Evolutionary conservation across 208 protist genomes (phyloP), one percentile per base, ranked within the genome.

Genomic region (Crithidia mellificae): DNA sequence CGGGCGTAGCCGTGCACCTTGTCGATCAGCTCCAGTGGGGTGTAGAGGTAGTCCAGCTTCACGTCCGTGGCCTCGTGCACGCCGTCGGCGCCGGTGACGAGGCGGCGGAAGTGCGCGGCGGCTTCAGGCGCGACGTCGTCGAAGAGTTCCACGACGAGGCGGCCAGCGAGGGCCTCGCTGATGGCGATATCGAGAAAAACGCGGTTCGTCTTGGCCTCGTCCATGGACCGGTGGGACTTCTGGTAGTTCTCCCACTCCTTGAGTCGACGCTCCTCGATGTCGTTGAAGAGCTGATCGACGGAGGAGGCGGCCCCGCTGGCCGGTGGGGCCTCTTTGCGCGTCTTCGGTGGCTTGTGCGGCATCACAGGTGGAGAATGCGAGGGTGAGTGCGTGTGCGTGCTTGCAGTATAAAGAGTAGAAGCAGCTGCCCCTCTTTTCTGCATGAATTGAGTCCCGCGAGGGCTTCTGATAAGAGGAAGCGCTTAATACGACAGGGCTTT

Each of bases 231-330:
- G 56, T 96, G 86, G 53, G 81, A 90, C 30, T 76, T 66, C 53
- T 94, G 91, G 50, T 94, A 94, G 76, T 96, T 93, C 39, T 91
- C 87, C 87, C 88, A 94, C 64, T 96, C 88, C 72, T 94, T 96
- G 24, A 91, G 50, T 2, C 91, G 86, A 0, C 91, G 81, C 75
- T 93, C 85, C 52, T 91, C 88, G 29, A 91, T 85, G 66, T 94
- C 85, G 41, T 78, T 72, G 54, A 84, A 90, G 27, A 74, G 47
- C 62, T 77, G 72, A n/a, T 83, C 72, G 17, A 47, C 51, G 30
- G 66, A 55, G 11, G 43, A 71, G 24, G 68, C 51, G 1, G 77
- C 47, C 25, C 27, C 55, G 19, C 32, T 34, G 7, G 43, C 30
- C 52, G 53, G 63, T 22, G 62, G 20, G 39, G 22, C 65, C 12